Evolutionary conservation across 768 basidiomycete species (phyloP).

Genomic region (Tephrocybe sp.): DNA sequence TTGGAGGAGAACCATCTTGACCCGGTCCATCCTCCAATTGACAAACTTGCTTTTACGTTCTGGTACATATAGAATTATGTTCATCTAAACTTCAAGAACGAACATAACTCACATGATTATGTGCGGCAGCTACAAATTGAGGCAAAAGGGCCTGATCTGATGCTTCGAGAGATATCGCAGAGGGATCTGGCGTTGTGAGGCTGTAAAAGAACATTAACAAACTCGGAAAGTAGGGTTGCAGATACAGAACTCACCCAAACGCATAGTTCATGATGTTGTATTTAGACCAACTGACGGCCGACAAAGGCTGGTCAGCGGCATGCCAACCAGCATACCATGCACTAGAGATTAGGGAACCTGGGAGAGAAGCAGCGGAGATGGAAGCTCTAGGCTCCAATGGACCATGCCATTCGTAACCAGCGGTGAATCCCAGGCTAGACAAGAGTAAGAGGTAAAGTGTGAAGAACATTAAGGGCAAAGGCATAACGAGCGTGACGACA

Average conservation of each 20-base stretch:
- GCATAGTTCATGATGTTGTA: constrained; percentile 59
- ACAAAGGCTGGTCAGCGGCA: constrained; percentile 38
- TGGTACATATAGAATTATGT: constrained; percentile 20
- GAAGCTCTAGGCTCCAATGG: constrained; percentile 7
- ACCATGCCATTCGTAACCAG: constrained; percentile 1
- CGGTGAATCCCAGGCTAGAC: neutral
- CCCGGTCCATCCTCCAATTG: constrained; percentile 70
- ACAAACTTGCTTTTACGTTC: constrained; percentile 57
- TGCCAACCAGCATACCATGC: constrained; percentile 55
- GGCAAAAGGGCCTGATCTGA: constrained; percentile 51
- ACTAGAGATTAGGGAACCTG: constrained; percentile 22
- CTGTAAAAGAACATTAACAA: constrained; percentile 19
- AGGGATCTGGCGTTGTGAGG: constrained; percentile 38
- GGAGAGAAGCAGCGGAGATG: constrained; percentile 8
- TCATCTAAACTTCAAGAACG: constrained; percentile 23
- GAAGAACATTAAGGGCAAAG: constrained; percentile 5
- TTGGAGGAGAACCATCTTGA: constrained; percentile 60
- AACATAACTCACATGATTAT: constrained; percentile 35
- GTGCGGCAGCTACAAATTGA: constrained; percentile 51
- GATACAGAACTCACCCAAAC: constrained; percentile 49
- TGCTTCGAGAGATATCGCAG: constrained; percentile 30
- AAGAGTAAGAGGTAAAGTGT: neutral
- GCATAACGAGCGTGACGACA: constrained; percentile 7
- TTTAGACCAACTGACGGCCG: constrained; percentile 48
- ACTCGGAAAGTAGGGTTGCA: neutral